A percentile compares a stretch with the other conserved stretches of the same genome.
Evolutionary conservation across 805 yeast species (phyloP).

Genomic region (Hanseniaspora opuntiae): DNA sequence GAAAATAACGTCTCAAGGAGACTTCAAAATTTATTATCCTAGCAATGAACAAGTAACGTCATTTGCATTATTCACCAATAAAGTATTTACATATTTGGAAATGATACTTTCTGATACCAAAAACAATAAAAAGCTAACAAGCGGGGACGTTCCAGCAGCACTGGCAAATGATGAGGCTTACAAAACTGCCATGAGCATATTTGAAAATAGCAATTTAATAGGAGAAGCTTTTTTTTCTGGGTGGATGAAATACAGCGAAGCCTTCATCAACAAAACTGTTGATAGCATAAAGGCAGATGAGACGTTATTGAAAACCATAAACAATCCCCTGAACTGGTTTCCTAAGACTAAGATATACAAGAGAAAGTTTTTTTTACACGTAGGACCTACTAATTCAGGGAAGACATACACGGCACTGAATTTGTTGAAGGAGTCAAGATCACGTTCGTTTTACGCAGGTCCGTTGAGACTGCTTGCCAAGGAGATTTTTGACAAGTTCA

Average conservation of each 20-base stretch:
- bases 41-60: neutral
- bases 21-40: neutral
- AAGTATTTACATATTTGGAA: neutral
- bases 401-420: conserved; percentile 76
- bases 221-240: neutral
- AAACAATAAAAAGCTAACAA: neutral
- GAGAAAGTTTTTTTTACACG: conserved; percentile 76
- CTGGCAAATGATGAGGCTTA: neutral
- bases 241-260: neutral
- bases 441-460: conserved; percentile 79
- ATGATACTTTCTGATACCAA: neutral
- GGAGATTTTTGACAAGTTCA: conserved; percentile 77
- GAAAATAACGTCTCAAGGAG: neutral
- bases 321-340: conserved; percentile 61
- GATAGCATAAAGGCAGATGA: conserved; percentile 24
- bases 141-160: neutral
- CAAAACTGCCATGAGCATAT: neutral
- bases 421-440: conserved; percentile 45
- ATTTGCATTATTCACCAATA: neutral
- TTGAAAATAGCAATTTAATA: neutral
- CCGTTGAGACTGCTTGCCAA: conserved; percentile 83
- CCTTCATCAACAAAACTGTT: conserved; percentile 8
- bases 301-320: conserved; percentile 22
- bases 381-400: conserved; percentile 96
- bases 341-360: conserved; percentile 72